A percentile compares a stretch with the other conserved stretches of the same genome.
Evolutionary conservation across 2,329 filamentous ascomycete genomes (phyloP).

Genomic region (Chalara sp.): DNA sequence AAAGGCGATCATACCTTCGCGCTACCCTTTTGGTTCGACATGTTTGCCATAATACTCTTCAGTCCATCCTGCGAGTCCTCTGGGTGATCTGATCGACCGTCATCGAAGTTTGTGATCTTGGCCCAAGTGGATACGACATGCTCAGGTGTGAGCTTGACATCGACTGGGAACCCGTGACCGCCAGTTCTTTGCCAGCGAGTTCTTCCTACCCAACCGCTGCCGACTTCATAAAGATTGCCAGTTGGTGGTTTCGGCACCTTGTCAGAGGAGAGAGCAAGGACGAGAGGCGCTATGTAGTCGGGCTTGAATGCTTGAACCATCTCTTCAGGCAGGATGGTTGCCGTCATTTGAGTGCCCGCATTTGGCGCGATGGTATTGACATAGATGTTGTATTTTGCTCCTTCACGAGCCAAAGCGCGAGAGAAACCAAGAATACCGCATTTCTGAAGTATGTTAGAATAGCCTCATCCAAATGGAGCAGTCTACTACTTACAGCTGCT

Average conservation of each 20-base stretch:
- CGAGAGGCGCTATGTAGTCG: slow-evolving; percentile 91
- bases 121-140: slow-evolving; percentile 70
- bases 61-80: slow-evolving; percentile 70
- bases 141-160: slow-evolving; percentile 78
- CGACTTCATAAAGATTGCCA: slow-evolving; percentile 87
- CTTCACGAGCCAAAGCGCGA: slow-evolving; percentile 85
- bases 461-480: too few relatives aligned
- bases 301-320: slow-evolving; percentile 99
- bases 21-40: slow-evolving; percentile 63
- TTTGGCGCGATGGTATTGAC: slow-evolving; percentile 98
- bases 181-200: slow-evolving; percentile 93
- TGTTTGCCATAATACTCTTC: slow-evolving; percentile 74
- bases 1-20: slow-evolving; percentile 49
- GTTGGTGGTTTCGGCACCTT: slow-evolving; percentile 79
- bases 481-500: slow-evolving; percentile 59
- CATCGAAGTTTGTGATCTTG: slow-evolving; percentile 79
- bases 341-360: slow-evolving; percentile 91
- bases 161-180: slow-evolving; percentile 85
- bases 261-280: slow-evolving; percentile 79
- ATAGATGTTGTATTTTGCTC: slow-evolving; percentile 94
- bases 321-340: slow-evolving; percentile 90
- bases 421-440: slow-evolving; percentile 92
- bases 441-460: slow-evolving; percentile 47
- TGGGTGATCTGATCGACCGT: slow-evolving; percentile 81
- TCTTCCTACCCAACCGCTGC: slow-evolving; percentile 84